Percentiles rank a stretch among this genome's conserved stretches.
These are phyloP conservation scores for Trichophyton simii DNA, from an alignment of 2,329 filamentous ascomycete species.

Conservation along the genomic window DNA sequence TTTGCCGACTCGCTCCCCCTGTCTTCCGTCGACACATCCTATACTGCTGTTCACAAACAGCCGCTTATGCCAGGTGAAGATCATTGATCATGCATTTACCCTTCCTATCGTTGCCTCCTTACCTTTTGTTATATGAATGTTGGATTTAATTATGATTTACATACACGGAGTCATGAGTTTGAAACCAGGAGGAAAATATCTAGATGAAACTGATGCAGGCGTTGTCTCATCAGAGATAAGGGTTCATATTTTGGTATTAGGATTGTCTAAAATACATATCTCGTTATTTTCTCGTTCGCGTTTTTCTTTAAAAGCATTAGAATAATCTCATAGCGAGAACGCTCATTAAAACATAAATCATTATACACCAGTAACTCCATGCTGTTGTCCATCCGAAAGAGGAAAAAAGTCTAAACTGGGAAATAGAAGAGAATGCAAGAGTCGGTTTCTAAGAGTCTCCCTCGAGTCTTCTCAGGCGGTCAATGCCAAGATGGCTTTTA, in stretches of 20 bases:
- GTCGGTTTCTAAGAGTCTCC: conserved; percentile 23
- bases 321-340: background rate
- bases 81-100: background rate
- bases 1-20: background rate
- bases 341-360: background rate
- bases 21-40: background rate
- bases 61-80: background rate
- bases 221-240: background rate
- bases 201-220: too few relatives aligned
- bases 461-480: conserved; percentile 38
- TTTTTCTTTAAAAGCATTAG: background rate
- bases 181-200: background rate
- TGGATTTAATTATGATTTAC: background rate
- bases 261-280: background rate
- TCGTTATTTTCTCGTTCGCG: background rate
- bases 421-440: background rate
- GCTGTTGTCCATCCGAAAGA: background rate
- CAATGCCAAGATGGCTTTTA: conserved; percentile 47
- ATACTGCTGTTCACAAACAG: conserved; percentile 1
- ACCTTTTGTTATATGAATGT: background rate
- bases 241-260: background rate
- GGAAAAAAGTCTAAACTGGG: background rate
- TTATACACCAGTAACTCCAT: background rate
- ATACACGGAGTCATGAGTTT: background rate
- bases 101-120: background rate